Base-by-base conservation (phyloP, 2,329 filamentous ascomycete species). In the Torrubiella hemipterigena region DNA sequence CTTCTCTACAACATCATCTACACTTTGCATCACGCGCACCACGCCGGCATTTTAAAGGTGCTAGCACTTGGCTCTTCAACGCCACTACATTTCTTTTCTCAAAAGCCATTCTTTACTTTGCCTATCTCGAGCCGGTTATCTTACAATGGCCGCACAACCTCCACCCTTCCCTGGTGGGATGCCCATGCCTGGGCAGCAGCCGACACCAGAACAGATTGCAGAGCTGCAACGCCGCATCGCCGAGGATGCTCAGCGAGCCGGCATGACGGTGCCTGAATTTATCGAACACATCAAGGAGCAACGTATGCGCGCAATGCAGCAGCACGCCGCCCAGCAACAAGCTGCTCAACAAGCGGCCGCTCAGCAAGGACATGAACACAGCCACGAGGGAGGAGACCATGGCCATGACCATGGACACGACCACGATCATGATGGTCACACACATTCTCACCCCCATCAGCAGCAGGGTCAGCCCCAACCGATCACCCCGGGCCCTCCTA, bases 181-280 rank as follows among this genome's bases (percentile, higher is more conserved):
- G 32, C 51, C 50, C 35, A 52, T 58, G 43, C 54, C 52, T 12
- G 55, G 52, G 32, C 60, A 63, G 42, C 63, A 58, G 53, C 84
- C 84, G 20, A 75, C 78, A 14, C 86, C 81, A 29, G 81, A 94
- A 60, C 86, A 95, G 62, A 82, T 94, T 41, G 73, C 74, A 34
- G 69, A 71, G 34, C 91, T 95, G 69, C 83, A 93, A 55, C 73
- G 77, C 45, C 81, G 91, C 56, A 63, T 95, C 27, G 79, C 80
- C 29, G 71, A 73, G 30, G 87, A 95, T 57, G 89, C 89, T 29
- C 68, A 81, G 48, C 86, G 81, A 59, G 73, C 78, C 40, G 87
- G 87, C 52, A 77, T 96, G 70, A 76, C 80, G 6, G 78, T 91
- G 1, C 84, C 80, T 27, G 69, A 94, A 56, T 94, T 93, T 52